Base-by-base conservation (phyloP, 108 stramenopile genomes). In the Epipyxis sp. region DNA sequence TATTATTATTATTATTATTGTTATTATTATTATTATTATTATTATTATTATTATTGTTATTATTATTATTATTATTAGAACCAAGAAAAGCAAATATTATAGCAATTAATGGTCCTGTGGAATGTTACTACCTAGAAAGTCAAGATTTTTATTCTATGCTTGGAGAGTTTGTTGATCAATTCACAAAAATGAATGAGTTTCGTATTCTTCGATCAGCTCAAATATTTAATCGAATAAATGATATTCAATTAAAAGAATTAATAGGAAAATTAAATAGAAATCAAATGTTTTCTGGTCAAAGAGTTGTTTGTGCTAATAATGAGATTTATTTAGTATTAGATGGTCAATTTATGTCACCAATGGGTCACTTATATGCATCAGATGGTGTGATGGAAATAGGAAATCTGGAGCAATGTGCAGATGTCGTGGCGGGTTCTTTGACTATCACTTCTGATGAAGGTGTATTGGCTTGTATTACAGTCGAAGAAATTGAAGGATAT, bases 101-200 rank as follows among this genome's bases (percentile, higher is more conserved):
- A 29, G 71, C 71, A 37, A 25, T 57, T 16, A 6, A 20, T 42
- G 71, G 71, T 10, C 41, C 44, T 27, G 71, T 57, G 25, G 71
- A 74, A 42, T 74, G 71, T 37, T 74, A 74, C 34, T 74, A 74
- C 34, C 35, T 74, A 6, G 71, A 74, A 34, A 29, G 32, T 39
- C 44, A 74, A 29, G 50, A 74, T 42, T 74, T 74, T 37, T 32
- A 74, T 42, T 57, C 42, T 29, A 74, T 74, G 71, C 25, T 74
- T 13, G 71, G 71, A 10, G 71, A 57, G 25, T 57, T 74, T 42
- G 50, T 74, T 13, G 71, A 74, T 10, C 16, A 57, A 34, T 57
- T 74, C 46, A 74, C 40, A 10, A 46, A 74, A 42, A 74, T 74
- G 46, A 74, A 74, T 37, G 71, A 74, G 25, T 74, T 74, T 42